Evolutionary conservation across 2,329 filamentous ascomycete species (phyloP), one percentile per base, ranked within the genome.

Genomic region (Hypoxylon sp.): DNA sequence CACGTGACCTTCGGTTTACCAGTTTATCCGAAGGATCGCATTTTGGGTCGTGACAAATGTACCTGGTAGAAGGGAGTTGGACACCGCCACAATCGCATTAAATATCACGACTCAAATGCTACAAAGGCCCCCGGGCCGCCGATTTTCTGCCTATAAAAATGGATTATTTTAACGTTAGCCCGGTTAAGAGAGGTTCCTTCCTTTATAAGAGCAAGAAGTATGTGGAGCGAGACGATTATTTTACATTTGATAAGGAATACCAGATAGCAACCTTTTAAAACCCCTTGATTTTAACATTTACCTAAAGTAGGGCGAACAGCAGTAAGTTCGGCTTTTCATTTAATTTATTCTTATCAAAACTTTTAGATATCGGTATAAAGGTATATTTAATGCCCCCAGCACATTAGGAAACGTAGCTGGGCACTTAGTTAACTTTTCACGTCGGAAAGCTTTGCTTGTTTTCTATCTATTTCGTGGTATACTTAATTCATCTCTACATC

Each of bases 181-280:
- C 37, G 17, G 38, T 55, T 3, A 50, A 48, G 37, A 57, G 41
- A 17, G 53, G 56, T 3, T 48, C 52, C 4, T 46, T 60, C 18
- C 33, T 57, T 2, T 63, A 40, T 11, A 57, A 57, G 56, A 63
- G 60, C 7, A 29, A 23, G 5, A 45, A 47, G 1, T 56, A 63
- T 17, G 41, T 46, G 2, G 56, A 57, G 20, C 31, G 51, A 21
- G 47, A 41, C 3, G 46, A 60, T 8, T 57, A 53, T 47, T 45
- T 9, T 31, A 6, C 13, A 4, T 57, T 47, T 17, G 10, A 51
- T 11, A 47, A 60, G 37, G 60, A 57, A 11, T 7, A 10, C 23
- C 40, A 40, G 13, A 46, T 2, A 13, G 42, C 56, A 6, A 63
- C 60, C 3, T 63, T 63, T 49, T 63, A 15, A 45, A 6, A 3